Evolutionary conservation across 345 rosid species (phyloP), one percentile per base, ranked within the genome.

Genomic region (Kandelia obovata): DNA sequence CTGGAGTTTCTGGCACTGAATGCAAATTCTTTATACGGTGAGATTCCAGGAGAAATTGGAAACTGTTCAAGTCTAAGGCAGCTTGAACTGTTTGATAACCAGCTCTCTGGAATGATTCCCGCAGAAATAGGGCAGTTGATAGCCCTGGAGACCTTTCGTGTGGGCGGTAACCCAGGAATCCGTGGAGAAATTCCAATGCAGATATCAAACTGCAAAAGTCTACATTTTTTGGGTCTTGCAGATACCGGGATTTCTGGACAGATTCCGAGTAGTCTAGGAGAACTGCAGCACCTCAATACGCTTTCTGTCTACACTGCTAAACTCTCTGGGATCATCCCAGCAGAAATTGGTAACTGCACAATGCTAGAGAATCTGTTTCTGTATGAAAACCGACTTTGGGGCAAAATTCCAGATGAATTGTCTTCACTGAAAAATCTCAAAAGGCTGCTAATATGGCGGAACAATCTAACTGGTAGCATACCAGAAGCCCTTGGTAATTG

Each of bases 251-350:
- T 86, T 75, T 78, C 89, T 2, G 91, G 95, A 46, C 66, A 70
- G 58, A 70, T 89, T 46, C 95, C 95, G 5, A 66, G 43, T 15
- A 82, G 79, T 63, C 19, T 89, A 49, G 91, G 95, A 43, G 75
- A 86, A 65, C 71, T 89, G 76, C 77, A 79, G 83, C 69, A 82
- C 68, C 88, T 89, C 30, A 68, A 65, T 72, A 86, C 89, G 10
- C 81, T 89, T 37, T 86, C 91, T 20, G 74, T 83, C 55, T 89
- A 89, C 71, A 89, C 91, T 32, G 81, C 88, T 61, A 82, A 82
- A 34, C 85, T 89, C 61, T 71, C 82, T 5, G 95, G 91, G 20
- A 21, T 70, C 52, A 86, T 89, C 55, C 95, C 95, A 20, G 46
- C 68, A 34, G 82, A 84, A 65, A 73, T 89, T 31, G 80, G 91